A percentile compares a stretch with the other conserved stretches of the same genome.
phyloP scores from a whole-genome alignment of 2,329 filamentous ascomycete species.

The Chaetomium strumarium region DNA sequence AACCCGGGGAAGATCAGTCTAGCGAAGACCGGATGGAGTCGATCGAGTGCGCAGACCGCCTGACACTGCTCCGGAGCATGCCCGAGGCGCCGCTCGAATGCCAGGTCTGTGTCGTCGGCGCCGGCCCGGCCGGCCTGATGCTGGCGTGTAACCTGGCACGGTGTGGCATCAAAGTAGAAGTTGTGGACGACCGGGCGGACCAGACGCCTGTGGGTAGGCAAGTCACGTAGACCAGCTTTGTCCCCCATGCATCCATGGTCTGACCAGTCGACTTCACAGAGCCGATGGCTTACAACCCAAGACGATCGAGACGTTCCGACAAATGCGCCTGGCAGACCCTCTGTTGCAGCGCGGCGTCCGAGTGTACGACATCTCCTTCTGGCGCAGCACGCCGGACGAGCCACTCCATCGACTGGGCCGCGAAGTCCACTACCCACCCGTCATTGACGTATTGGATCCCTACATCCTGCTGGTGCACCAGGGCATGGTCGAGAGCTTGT shows the following conservation, averaged over 20 bases:
- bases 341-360: constrained; percentile 61
- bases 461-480: constrained; percentile 61
- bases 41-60: constrained; percentile 37
- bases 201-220: constrained; percentile 61
- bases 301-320: constrained; percentile 69
- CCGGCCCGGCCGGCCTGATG: constrained; percentile 52
- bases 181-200: constrained; percentile 64
- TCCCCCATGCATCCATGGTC: not conserved
- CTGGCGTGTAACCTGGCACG: constrained; percentile 52
- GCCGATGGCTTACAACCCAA: constrained; percentile 73
- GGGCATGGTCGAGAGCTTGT: constrained; percentile 67
- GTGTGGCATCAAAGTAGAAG: constrained; percentile 58
- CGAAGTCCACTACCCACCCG: constrained; percentile 62
- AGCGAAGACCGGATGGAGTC: constrained; percentile 29
- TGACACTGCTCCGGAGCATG: constrained; percentile 44
- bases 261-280: constrained; percentile 31
- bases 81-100: constrained; percentile 39
- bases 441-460: constrained; percentile 51
- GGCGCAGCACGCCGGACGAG: constrained; percentile 49
- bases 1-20: constrained; percentile 29
- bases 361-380: constrained; percentile 71
- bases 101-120: constrained; percentile 45
- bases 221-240: constrained; percentile 4
- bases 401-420: constrained; percentile 56
- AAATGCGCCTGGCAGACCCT: constrained; percentile 65